Evolutionary conservation across 106 monocot genomes (phyloP).

Genomic region (Dendrobium huoshanense): DNA sequence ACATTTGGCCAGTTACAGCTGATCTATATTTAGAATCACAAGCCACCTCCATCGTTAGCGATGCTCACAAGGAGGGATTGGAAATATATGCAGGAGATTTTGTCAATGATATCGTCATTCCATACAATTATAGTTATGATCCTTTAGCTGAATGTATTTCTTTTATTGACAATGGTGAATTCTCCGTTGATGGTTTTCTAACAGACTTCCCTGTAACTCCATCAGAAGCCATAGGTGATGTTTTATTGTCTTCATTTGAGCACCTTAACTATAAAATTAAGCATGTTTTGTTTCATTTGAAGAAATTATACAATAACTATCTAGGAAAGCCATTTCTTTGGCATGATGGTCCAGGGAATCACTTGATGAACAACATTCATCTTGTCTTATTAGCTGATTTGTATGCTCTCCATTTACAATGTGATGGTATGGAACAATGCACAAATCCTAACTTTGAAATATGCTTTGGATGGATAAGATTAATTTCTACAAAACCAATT

Average conservation of each 20-base stretch:
- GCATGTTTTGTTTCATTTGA: not conserved
- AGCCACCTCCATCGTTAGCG: conserved; percentile 49
- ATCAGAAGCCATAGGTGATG: conserved; percentile 73
- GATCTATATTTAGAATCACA: conserved; percentile 45
- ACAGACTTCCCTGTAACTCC: conserved; percentile 77
- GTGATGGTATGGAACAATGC: not conserved
- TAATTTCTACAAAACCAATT: not conserved
- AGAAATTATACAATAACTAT: not conserved
- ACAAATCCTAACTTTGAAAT: not conserved
- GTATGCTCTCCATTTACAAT: not conserved
- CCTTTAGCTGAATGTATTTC: conserved; percentile 58
- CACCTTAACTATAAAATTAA: not conserved
- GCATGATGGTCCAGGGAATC: too few relatives aligned
- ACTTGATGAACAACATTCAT: not conserved
- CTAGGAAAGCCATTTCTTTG: not conserved
- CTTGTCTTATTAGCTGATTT: not conserved
- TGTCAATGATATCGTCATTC: conserved; percentile 58
- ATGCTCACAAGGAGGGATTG: conserved; percentile 72
- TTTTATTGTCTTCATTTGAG: conserved; percentile 12
- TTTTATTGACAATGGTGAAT: conserved; percentile 57
- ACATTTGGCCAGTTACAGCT: conserved; percentile 70
- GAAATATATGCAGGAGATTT: conserved; percentile 78
- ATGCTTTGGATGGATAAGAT: not conserved
- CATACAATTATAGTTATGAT: conserved; percentile 87
- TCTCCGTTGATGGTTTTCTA: conserved; percentile 89